Evolutionary conservation across 2,329 filamentous ascomycete genomes (phyloP), one percentile per base, ranked within the genome.

Genomic region (Aspergillus amoenus): DNA sequence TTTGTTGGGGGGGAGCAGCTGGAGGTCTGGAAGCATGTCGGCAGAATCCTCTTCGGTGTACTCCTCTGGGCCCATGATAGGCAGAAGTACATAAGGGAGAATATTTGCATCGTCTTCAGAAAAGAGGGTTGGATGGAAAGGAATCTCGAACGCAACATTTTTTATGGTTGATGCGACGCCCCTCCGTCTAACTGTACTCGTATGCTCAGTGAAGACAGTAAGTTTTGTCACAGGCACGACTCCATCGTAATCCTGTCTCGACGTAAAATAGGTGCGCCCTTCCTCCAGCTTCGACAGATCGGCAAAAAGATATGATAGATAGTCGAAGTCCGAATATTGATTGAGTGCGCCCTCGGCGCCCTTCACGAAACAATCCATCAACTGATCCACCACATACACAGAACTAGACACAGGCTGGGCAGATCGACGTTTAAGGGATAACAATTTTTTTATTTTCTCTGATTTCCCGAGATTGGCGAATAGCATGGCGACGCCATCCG

Each of bases 161-260:
- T 97, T 97, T 72, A 99, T 91, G 9, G 91, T 94, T 59, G 88
- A 92, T 7, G 93, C 93, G n/a, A 97, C 93, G n/a, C 94, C 94
- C 67, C 91, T 91, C 54, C 94, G 83, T 55, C 94, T 85, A 57
- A 97, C 86, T 27, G 88, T 83, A 2, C 90, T 95, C 66, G 84
- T 81, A 77, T 97, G 91, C 73, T 96, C 91, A 1, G 94, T 97
- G 73, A 97, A 97, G 58, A 97, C 93, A 59, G 89, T 89, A 60
- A 99, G 81, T 79, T 97, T 97, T 48, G 89, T 91, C 47, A 97
- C 81, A 2, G 94, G 94, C n/a, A 97, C 86, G 13, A 96, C 85
- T 1, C 79, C 81, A 71, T 96, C 92, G 73, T 95, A 93, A 1
- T 84, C 77, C 70, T 95, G 89, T 53, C 84, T 80, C 13, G 81